Base-by-base conservation (phyloP, 2,329 filamentous ascomycete species). In the Fusarium sp. region DNA sequence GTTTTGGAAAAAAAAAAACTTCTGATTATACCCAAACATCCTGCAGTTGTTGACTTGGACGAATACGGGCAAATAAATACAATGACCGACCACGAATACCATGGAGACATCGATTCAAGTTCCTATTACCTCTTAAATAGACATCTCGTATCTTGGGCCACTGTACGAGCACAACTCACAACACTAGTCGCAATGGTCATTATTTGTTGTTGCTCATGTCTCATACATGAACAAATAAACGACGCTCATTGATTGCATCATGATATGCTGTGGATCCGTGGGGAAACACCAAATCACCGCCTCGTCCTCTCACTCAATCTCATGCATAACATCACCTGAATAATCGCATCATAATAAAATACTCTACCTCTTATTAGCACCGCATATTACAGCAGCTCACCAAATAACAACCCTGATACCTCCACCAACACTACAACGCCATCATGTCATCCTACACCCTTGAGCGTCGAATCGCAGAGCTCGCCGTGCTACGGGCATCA, bases 401-500 rank as follows among this genome's bases (percentile, higher is more conserved):
- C 32, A n/a, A 25, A 46, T 25, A 30, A 6, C 49, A 21, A 35
- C 12, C 6, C 25, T 15, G 6, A 13, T n/a, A 50, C 30, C 30
- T 16, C 9, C 25, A 49, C 33, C 65, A 46, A 72, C 47, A 33
- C 18, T 47, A 18, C 46, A 50, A 37, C 40, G 32, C 23, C 32
- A 69, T 44, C 57, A 81, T 80, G 74, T 52, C 68, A 35, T 57
- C 67, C 12, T 80, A 79, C 66, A 67, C 74, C 23, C 76, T 66
- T 32, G 82, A 83, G 74, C 80, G 77, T 40, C 67, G 73, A 42
- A 57, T 83, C 15, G 82, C 82, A 63, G 81, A 82, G 69, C 79
- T 85, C 4, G 85, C 88, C 25, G 87, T 90, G 23, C 86, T 89
- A 73, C 83, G 86, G 69, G 89, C 89, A 58, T 85, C 88, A 7